Conservation (phyloP, 441 rosid genomes). For the Eugenia klotzschiana region DNA sequence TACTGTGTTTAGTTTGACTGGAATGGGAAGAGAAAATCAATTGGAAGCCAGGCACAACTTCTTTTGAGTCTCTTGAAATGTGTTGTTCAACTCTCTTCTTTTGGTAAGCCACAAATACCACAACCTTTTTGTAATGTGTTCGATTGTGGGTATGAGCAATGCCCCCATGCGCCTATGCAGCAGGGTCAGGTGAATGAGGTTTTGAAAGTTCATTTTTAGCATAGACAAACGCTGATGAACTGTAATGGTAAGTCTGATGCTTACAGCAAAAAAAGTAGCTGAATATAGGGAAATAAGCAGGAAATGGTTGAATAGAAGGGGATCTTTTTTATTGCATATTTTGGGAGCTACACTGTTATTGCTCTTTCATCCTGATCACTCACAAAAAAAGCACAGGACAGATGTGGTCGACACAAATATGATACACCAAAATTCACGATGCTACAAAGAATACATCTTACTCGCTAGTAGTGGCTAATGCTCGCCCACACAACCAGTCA, state of each 20-base stretch:
- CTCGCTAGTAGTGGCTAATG: slow-evolving; percentile 2
- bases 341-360: not conserved
- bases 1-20: not conserved
- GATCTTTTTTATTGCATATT: not conserved
- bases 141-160: not conserved
- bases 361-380: not conserved
- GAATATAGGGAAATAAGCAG: not conserved
- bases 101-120: not conserved
- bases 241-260: not conserved
- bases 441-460: slow-evolving; percentile 2
- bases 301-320: not conserved
- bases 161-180: not conserved
- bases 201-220: not conserved
- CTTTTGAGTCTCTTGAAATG: not conserved
- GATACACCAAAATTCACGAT: not conserved
- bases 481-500: slow-evolving; percentile 46
- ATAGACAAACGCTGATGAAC: not conserved
- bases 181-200: not conserved
- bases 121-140: not conserved
- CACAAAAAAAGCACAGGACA: not conserved
- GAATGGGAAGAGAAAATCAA: not conserved
- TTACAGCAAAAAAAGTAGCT: not conserved
- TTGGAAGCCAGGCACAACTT: not conserved
- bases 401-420: not conserved
- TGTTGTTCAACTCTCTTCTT: not conserved